These are phyloP conservation scores for Neonectria punicea DNA, from an alignment of 2,329 filamentous ascomycete genomes.

Conservation along the genomic window DNA sequence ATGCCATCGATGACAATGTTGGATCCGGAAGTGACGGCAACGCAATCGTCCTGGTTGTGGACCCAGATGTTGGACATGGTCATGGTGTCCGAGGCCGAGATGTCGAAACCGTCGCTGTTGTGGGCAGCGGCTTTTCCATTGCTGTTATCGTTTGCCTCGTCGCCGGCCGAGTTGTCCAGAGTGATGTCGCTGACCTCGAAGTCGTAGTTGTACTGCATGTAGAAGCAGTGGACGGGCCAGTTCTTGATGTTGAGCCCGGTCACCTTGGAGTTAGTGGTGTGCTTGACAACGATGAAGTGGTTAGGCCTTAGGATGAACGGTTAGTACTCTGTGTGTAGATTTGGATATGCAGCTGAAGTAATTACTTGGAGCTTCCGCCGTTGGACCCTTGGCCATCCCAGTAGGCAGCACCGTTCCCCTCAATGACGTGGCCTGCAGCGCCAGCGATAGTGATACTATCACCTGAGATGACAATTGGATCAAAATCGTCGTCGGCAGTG, in stretches of 20 bases:
- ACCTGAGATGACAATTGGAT: slow-evolving; percentile 64
- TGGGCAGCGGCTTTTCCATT: slow-evolving; percentile 41
- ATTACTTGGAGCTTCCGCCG: slow-evolving; percentile 66
- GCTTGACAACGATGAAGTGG: slow-evolving; percentile 62
- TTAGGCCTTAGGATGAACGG: slow-evolving; percentile 38
- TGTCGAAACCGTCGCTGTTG: slow-evolving; percentile 69
- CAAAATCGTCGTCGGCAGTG: slow-evolving; percentile 22
- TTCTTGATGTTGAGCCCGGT: slow-evolving; percentile 50
- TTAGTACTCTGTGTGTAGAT: background rate
- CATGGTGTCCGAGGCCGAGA: slow-evolving; percentile 58
- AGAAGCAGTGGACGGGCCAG: slow-evolving; percentile 52
- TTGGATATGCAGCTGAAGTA: background rate
- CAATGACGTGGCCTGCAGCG: slow-evolving; percentile 58
- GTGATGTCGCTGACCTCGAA: slow-evolving; percentile 47
- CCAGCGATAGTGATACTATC: slow-evolving; percentile 62
- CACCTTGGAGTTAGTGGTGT: slow-evolving; percentile 46
- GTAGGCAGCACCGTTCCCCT: slow-evolving; percentile 65
- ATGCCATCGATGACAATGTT: slow-evolving; percentile 55
- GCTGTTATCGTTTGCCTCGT: slow-evolving; percentile 31
- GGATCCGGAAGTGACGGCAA: slow-evolving; percentile 62
- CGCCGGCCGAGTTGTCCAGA: slow-evolving; percentile 50
- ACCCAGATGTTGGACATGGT: slow-evolving; percentile 61
- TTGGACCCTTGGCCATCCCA: slow-evolving; percentile 69
- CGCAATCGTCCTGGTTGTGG: slow-evolving; percentile 69
- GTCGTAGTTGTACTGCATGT: slow-evolving; percentile 47